phyloP scores from a whole-genome alignment of 495 filamentous ascomycete species.

The Pseudotulostoma volvatum region DNA sequence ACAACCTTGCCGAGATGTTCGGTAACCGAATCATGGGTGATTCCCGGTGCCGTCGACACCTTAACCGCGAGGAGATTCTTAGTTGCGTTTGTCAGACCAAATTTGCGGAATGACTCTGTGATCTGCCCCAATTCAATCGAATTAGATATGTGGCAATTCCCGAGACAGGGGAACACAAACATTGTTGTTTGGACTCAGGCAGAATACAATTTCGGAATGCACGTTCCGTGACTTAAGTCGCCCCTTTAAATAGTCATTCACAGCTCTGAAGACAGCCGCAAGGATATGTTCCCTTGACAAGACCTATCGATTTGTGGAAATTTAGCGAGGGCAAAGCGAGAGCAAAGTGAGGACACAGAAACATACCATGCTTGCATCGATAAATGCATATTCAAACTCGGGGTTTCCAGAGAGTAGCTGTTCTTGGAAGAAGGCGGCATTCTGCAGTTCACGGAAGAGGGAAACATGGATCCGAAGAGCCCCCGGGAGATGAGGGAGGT shows the following conservation, averaged over 20 bases:
- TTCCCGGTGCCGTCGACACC: conserved; percentile 32
- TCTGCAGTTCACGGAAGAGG: conserved; percentile 59
- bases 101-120: conserved; percentile 72
- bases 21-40: conserved; percentile 37
- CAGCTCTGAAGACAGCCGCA: conserved; percentile 61
- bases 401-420: conserved; percentile 68
- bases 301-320: conserved; percentile 26
- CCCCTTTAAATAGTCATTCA: conserved; percentile 44
- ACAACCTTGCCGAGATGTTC: conserved; percentile 46
- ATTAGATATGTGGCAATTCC: no score
- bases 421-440: conserved; percentile 55
- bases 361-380: conserved; percentile 63
- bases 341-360: no score
- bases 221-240: conserved; percentile 69
- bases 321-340: background rate
- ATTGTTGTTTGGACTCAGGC: conserved; percentile 71
- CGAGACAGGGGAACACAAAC: conserved; percentile 25
- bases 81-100: conserved; percentile 59
- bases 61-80: conserved; percentile 62
- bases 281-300: conserved; percentile 55
- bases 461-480: conserved; percentile 50
- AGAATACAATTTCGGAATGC: conserved; percentile 83
- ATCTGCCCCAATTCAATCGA: conserved; percentile 42
- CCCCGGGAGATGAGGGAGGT: conserved; percentile 52
- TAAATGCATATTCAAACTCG: conserved; percentile 82